A percentile compares a stretch with the other conserved stretches of the same genome.
Conservation (phyloP, 371 early-diverging fungal species). For the Rhizopus arrhizus region DNA sequence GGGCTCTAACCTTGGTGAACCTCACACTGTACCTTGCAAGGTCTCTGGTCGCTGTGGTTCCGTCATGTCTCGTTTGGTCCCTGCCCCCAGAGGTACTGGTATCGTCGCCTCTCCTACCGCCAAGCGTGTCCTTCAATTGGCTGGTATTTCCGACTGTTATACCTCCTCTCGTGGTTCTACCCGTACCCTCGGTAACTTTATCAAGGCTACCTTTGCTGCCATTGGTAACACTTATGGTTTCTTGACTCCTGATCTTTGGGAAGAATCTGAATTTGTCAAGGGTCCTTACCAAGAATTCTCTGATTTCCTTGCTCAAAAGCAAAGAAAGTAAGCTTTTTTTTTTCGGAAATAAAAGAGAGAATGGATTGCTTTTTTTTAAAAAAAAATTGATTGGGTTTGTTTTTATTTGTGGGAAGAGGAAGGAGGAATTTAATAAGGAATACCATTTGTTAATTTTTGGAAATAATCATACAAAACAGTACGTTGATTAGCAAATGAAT, state of each 20-base stretch:
- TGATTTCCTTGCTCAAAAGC: slow-evolving; percentile 81
- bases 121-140: slow-evolving; percentile 97
- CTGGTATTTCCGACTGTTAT: slow-evolving; percentile 99
- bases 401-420: slow-evolving; percentile 1
- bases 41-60: slow-evolving; percentile 99
- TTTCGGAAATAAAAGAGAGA: no score
- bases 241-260: slow-evolving; percentile 98
- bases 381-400: slow-evolving; percentile 6
- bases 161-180: slow-evolving; percentile 94
- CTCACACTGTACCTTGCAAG: slow-evolving; percentile 99
- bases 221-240: slow-evolving; percentile 97
- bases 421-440: slow-evolving; percentile 24
- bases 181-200: slow-evolving; percentile 96
- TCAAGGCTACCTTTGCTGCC: slow-evolving; percentile 99
- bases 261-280: slow-evolving; percentile 84
- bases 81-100: slow-evolving; percentile 75
- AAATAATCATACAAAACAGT: slow-evolving; percentile 86
- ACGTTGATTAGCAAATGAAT: slow-evolving; percentile 89
- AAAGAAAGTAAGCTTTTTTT: slow-evolving; percentile 42
- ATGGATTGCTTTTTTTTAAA: neutral
- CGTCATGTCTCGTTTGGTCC: slow-evolving; percentile 84
- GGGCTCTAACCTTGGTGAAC: slow-evolving; percentile 96
- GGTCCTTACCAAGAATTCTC: slow-evolving; percentile 94
- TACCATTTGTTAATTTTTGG: slow-evolving; percentile 91
- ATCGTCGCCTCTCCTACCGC: slow-evolving; percentile 97